Percentiles rank a stretch among this genome's conserved stretches.
Evolutionary conservation across 2,329 filamentous ascomycete genomes (phyloP).

Genomic region (Fusarium sulawesiense): DNA sequence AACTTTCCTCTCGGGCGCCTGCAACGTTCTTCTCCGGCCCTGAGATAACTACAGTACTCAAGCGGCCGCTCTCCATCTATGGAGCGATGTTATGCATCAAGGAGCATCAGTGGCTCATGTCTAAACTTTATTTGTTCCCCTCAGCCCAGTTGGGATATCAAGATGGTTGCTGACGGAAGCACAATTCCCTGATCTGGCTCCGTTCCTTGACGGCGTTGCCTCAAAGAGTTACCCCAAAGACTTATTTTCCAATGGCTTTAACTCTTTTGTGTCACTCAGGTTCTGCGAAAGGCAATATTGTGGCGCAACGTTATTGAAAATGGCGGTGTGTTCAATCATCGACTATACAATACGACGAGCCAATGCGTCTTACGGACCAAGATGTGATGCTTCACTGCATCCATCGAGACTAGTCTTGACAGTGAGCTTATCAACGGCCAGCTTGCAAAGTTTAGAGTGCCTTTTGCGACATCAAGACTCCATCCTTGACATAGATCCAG

Average conservation of each 20-base stretch:
- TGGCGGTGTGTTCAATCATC: constrained; percentile 7
- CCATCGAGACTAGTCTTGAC: neutral
- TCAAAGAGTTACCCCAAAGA: neutral
- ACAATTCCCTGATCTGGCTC: constrained; percentile 11
- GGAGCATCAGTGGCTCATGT: constrained; percentile 32
- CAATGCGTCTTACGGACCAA: neutral
- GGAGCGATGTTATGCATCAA: neutral
- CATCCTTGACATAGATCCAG: neutral
- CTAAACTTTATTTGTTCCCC: constrained; percentile 22
- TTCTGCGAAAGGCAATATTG: constrained; percentile 20
- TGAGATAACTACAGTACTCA: neutral
- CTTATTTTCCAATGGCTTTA: neutral
- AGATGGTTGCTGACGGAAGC: constrained; percentile 11
- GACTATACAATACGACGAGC: neutral
- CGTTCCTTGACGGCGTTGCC: constrained; percentile 6
- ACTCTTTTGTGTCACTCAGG: neutral
- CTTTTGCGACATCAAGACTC: neutral
- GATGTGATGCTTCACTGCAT: neutral
- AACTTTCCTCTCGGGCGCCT: constrained; percentile 26
- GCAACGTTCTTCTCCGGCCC: constrained; percentile 31
- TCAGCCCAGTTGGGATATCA: constrained; percentile 6
- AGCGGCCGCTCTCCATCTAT: constrained; percentile 9
- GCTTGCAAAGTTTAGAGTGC: neutral
- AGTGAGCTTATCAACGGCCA: neutral
- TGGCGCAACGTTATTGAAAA: constrained; percentile 35